phyloP scores from a whole-genome alignment of 169 alveolate genomes.

The Eimeria maxima region DNA sequence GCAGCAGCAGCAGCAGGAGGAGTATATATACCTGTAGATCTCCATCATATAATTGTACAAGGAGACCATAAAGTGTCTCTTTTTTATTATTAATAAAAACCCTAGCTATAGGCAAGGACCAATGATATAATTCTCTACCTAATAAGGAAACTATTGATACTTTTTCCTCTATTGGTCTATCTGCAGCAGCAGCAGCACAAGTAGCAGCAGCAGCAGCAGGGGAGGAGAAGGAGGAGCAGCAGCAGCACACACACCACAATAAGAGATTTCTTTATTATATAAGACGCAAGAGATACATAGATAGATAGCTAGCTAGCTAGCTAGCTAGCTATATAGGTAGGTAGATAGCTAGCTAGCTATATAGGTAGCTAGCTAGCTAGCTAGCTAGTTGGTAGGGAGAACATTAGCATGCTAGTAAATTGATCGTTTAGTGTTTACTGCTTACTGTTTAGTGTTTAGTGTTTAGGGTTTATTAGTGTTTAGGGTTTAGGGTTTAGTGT shows the following conservation, averaged over 20 bases:
- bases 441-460: too few species aligned
- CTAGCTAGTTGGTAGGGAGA: too few species aligned
- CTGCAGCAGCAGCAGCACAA: neutral
- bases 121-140: neutral
- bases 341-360: too few species aligned
- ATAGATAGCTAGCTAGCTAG: neutral
- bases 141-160: neutral
- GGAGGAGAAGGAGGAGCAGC: too few species aligned
- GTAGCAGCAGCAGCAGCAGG: neutral
- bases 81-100: neutral
- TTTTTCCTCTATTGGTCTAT: neutral
- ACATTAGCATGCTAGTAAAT: too few species aligned
- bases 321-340: neutral
- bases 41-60: neutral
- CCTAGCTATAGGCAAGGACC: neutral
- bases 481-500: too few species aligned
- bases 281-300: too few species aligned
- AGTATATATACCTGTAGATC: neutral
- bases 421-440: too few species aligned
- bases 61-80: neutral
- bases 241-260: too few species aligned
- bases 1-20: slow-evolving; percentile 36
- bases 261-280: too few species aligned
- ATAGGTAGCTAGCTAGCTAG: too few species aligned
- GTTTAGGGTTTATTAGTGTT: too few species aligned